phyloP scores from a whole-genome alignment of 2,329 filamentous ascomycete genomes.

The Rutstroemia sp. region DNA sequence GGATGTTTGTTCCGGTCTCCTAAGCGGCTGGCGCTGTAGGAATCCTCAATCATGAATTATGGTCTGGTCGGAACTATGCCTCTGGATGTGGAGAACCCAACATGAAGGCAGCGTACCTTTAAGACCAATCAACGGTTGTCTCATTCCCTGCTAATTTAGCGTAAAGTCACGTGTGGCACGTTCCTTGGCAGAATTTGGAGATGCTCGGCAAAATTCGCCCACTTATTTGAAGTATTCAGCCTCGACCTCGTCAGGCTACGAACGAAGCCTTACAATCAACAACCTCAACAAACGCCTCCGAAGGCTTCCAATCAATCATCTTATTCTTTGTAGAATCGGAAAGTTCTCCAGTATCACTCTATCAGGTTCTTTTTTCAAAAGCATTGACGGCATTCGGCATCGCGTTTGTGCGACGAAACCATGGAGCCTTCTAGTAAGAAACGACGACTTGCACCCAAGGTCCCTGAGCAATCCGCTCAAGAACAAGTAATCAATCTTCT shows the following conservation, averaged over 20 bases:
- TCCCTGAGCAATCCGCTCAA: conserved; percentile 27
- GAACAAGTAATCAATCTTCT: conserved; percentile 25
- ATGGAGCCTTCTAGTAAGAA: conserved; percentile 29
- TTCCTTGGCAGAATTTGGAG: neutral
- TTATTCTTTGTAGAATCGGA: neutral
- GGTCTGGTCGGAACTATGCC: no score
- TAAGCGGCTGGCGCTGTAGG: no score
- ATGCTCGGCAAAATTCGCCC: conserved; percentile 4
- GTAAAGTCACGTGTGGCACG: no score
- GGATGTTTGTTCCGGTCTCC: no score
- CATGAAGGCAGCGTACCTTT: no score
- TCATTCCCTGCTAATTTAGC: no score
- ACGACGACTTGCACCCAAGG: conserved; percentile 30
- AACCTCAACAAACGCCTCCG: neutral
- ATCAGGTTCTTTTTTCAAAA: neutral
- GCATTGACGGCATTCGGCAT: neutral
- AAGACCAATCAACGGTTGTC: no score
- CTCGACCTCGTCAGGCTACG: conserved; percentile 10
- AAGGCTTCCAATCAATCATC: conserved; percentile 4
- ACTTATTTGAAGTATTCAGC: conserved; percentile 6
- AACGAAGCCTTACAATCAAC: conserved; percentile 10
- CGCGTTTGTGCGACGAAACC: conserved; percentile 2
- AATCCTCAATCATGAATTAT: no score
- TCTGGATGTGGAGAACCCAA: no score
- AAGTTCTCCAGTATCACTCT: neutral